Percentiles rank a stretch among this genome's conserved stretches.
These are phyloP conservation scores for Trichoderma orchidacearum DNA, from an alignment of 495 filamentous ascomycete species.

Conservation along the genomic window DNA sequence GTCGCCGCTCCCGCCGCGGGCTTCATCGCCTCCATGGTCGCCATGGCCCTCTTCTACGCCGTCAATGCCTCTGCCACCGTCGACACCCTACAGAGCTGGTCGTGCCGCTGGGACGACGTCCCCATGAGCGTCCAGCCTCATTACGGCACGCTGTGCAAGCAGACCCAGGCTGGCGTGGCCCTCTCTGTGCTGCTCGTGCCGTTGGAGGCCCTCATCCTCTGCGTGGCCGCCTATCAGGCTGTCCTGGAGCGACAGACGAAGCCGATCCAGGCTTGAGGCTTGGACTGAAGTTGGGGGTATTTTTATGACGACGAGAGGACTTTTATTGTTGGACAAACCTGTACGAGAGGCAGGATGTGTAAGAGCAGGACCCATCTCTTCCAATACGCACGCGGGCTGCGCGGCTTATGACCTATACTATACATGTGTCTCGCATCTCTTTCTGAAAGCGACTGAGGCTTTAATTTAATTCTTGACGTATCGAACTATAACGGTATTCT, in stretches of 20 bases:
- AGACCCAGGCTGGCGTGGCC: slow-evolving; percentile 35
- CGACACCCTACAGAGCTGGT: slow-evolving; percentile 39
- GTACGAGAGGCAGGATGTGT: too few species aligned
- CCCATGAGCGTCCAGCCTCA: slow-evolving; percentile 30
- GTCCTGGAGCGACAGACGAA: slow-evolving; percentile 23
- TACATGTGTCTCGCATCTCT: too few species aligned
- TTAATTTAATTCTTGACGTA: too few species aligned
- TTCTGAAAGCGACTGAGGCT: too few species aligned
- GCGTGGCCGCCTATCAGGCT: slow-evolving; percentile 21
- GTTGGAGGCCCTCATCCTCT: slow-evolving; percentile 28
- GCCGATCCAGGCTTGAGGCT: slow-evolving; percentile 5
- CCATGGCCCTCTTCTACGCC: slow-evolving; percentile 38
- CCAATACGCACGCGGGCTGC: too few species aligned
- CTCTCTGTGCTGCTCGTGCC: slow-evolving; percentile 38
- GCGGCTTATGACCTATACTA: too few species aligned
- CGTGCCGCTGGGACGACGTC: slow-evolving; percentile 35
- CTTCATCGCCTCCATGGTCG: slow-evolving; percentile 31
- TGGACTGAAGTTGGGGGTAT: too few species aligned
- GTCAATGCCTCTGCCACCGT: slow-evolving; percentile 31
- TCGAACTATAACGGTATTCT: too few species aligned
- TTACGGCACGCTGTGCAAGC: slow-evolving; percentile 33
- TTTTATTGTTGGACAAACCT: too few species aligned
- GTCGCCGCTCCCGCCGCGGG: slow-evolving; percentile 25
- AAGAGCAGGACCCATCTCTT: too few species aligned
- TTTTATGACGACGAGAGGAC: too few species aligned